Evolutionary conservation across 2,329 filamentous ascomycete species (phyloP).

Genomic region (Fulvia fulva): DNA sequence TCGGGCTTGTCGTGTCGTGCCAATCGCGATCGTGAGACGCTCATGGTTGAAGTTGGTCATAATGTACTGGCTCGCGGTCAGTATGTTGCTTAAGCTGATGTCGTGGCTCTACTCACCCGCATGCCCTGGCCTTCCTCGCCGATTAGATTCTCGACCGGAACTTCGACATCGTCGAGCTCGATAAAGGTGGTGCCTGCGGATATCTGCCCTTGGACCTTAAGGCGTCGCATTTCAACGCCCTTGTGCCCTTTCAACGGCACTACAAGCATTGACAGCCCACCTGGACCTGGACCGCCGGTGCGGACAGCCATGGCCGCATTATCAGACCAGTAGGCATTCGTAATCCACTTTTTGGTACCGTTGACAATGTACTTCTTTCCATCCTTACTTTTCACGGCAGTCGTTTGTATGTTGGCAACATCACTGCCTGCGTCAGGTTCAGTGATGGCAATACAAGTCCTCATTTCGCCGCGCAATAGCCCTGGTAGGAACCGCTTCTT

Average conservation of each 20-base stretch:
- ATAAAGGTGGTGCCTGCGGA: constrained; percentile 70
- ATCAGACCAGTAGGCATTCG: constrained; percentile 67
- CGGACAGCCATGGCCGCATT: constrained; percentile 68
- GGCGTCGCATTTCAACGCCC: constrained; percentile 64
- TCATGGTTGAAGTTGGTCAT: constrained; percentile 69
- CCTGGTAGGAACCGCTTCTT: constrained; percentile 66
- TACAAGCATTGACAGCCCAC: constrained; percentile 63
- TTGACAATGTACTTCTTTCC: constrained; percentile 68
- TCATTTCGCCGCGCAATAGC: constrained; percentile 61
- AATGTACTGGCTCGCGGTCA: constrained; percentile 42
- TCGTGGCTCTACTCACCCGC: constrained; percentile 50
- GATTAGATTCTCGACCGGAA: constrained; percentile 66
- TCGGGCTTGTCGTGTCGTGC: constrained; percentile 58
- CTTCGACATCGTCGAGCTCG: constrained; percentile 69
- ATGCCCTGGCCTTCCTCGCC: constrained; percentile 68
- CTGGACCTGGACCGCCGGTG: constrained; percentile 61
- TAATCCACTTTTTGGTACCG: constrained; percentile 75
- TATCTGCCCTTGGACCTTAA: constrained; percentile 64
- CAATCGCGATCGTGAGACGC: constrained; percentile 62
- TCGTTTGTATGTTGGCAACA: constrained; percentile 68
- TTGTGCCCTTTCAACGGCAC: constrained; percentile 65
- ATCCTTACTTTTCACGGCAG: constrained; percentile 57
- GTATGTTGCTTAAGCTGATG: constrained; percentile 65
- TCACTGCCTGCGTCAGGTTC: constrained; percentile 72
- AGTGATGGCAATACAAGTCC: constrained; percentile 73